Conservation (phyloP, 2,329 filamentous ascomycete species). For the Trichoderma pleuroti region DNA sequence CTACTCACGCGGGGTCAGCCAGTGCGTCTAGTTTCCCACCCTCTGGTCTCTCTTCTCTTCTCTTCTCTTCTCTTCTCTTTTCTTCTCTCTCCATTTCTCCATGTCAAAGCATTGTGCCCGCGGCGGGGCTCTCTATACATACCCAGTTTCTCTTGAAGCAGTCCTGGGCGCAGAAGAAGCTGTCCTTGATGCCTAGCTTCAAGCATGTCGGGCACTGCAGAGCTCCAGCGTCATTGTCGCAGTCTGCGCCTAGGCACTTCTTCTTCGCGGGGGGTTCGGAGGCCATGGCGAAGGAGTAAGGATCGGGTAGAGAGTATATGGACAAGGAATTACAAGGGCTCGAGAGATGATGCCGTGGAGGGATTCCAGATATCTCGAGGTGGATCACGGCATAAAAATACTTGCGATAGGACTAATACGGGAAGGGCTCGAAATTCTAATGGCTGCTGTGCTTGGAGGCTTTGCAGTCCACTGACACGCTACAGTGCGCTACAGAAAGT, state of each 20-base stretch:
- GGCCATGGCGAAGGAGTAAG: constrained; percentile 37
- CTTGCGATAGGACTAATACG: background rate
- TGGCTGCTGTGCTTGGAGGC: background rate
- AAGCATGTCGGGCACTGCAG: constrained; percentile 94
- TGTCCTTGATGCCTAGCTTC: constrained; percentile 81
- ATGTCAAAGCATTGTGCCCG: background rate
- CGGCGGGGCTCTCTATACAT: constrained; percentile 26
- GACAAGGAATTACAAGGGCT: background rate
- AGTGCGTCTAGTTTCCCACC: background rate
- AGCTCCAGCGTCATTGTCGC: constrained; percentile 77
- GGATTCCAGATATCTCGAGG: background rate
- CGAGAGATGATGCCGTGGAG: background rate
- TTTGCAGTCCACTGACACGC: background rate
- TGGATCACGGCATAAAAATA: background rate
- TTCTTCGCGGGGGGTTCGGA: constrained; percentile 54
- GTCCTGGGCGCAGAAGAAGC: constrained; percentile 96
- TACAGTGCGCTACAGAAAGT: background rate
- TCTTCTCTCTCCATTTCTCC: background rate
- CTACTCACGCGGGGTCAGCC: constrained; percentile 43
- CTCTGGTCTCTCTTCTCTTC: background rate
- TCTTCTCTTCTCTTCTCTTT: background rate
- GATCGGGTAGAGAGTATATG: background rate
- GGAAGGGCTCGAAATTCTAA: background rate
- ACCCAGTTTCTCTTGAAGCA: constrained; percentile 99
- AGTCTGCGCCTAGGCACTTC: constrained; percentile 79